Conservation (phyloP, 805 yeast species). For the Candida coleopterorum region DNA sequence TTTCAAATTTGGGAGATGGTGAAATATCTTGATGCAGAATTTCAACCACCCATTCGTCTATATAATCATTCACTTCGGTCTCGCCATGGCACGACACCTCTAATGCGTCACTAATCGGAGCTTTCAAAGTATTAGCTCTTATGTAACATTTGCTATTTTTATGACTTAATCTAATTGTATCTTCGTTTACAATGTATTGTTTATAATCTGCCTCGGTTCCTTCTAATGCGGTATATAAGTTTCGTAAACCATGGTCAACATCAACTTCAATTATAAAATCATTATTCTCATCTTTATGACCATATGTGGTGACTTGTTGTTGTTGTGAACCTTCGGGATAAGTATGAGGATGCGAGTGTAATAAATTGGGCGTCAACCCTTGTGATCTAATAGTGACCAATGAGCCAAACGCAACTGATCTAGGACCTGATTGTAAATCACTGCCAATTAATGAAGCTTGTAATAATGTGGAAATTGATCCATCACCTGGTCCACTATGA, state of each 20-base stretch:
- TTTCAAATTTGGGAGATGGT: constrained; percentile 35
- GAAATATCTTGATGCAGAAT: constrained; percentile 57
- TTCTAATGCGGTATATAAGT: constrained; percentile 28
- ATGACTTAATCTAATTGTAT: constrained; percentile 68
- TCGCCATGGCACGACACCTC: constrained; percentile 91
- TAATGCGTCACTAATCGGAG: constrained; percentile 63
- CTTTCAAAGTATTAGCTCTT: constrained; percentile 77
- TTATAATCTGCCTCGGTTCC: constrained; percentile 17
- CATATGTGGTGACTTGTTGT: constrained; percentile 92
- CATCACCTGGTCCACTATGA: constrained; percentile 89
- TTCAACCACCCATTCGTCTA: constrained; percentile 90
- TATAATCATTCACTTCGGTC: constrained; percentile 62
- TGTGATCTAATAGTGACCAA: constrained; percentile 61
- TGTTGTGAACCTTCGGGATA: constrained; percentile 92
- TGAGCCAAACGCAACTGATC: constrained; percentile 61
- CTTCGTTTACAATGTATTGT: constrained; percentile 52
- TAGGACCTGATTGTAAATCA: constrained; percentile 60
- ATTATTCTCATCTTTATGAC: constrained; percentile 83
- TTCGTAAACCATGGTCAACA: constrained; percentile 27
- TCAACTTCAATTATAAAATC: constrained; percentile 69
- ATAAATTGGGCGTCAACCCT: constrained; percentile 65
- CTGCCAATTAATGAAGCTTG: constrained; percentile 80
- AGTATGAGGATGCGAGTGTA: constrained; percentile 83
- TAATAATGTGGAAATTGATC: constrained; percentile 82
- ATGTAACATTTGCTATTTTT: constrained; percentile 65